Base-by-base conservation (phyloP, 441 rosid genomes). In the Rhodomyrtus psidioides region DNA sequence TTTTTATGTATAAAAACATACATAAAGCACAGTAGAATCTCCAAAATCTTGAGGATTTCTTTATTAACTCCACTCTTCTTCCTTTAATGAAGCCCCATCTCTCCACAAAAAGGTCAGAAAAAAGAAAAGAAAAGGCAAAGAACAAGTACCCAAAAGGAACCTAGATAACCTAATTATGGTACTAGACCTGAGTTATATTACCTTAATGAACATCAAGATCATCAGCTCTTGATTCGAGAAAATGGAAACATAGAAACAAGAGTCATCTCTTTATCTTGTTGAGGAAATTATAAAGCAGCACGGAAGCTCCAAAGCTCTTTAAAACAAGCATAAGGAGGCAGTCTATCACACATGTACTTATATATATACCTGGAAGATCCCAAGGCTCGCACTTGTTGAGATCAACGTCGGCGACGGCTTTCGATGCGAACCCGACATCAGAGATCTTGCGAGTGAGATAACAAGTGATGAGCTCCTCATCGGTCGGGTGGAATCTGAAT, bases 361-460 rank as follows among this genome's bases (percentile, higher is more conserved):
- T 44, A 30, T 7, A 83, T 2, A 65, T 90, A 93, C 96, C 96
- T 84, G 96, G 96, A 83, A 94, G 93, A 85, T 94, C 96, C 96
- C 96, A 94, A 65, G 96, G 96, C 86, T 94, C 96, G 86, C 92
- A 91, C 88, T 94, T 94, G 85, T 94, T 94, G 82, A 94, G 94
- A 93, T 94, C 96, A 82, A 93, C 94, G 84, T 93, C 93, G 46
- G 94, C 92, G 83, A 94, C 85, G 56, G 95, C 96, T 84, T 93
- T 93, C 42, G 92, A 91, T 10, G 91, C 88, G 87, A 94, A 94
- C 83, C 85, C 82, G 19, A 21, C 82, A 86, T 94, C 94, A 3
- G 94, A 88, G 65, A 93, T 93, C 89, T 94, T 94, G 84, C 87
- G 81, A 27, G 89, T 82, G 24, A 94, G 94, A 88, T 94, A 94